Percentiles rank a stretch among this genome's conserved stretches.
Conservation (phyloP, 495 filamentous ascomycete genomes). For the Cercophora sp. region DNA sequence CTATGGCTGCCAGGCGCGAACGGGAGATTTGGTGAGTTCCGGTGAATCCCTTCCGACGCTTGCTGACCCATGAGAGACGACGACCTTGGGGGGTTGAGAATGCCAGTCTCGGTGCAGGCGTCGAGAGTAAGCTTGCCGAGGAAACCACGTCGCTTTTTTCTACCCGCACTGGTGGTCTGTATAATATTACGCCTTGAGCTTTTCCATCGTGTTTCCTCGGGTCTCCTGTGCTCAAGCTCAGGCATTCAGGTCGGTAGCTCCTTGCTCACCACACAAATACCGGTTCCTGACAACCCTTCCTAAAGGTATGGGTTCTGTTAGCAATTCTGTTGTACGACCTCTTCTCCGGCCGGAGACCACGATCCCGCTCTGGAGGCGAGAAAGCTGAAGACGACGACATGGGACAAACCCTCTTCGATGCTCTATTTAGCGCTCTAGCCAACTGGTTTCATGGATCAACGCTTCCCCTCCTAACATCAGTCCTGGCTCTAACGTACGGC, state of each 20-base stretch:
- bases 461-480: slow-evolving; percentile 23
- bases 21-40: slow-evolving; percentile 39
- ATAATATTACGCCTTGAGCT: slow-evolving; percentile 41
- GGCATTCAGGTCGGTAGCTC: slow-evolving; percentile 39
- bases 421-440: slow-evolving; percentile 34
- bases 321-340: slow-evolving; percentile 38
- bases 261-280: background rate
- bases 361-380: too few relatives aligned
- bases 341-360: slow-evolving; percentile 25
- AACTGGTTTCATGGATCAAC: slow-evolving; percentile 33
- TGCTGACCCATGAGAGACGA: slow-evolving; percentile 29
- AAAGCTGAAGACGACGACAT: slow-evolving; percentile 38
- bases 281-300: background rate
- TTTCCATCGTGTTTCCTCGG: slow-evolving; percentile 31
- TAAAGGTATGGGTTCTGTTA: slow-evolving; percentile 37
- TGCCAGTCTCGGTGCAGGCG: too few relatives aligned
- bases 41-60: background rate
- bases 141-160: slow-evolving; percentile 39
- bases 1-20: slow-evolving; percentile 43
- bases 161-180: slow-evolving; percentile 36
- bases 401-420: slow-evolving; percentile 34
- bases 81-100: slow-evolving; percentile 27
- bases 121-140: slow-evolving; percentile 33
- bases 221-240: slow-evolving; percentile 39
- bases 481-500: slow-evolving; percentile 31